Evolutionary conservation across 805 yeast genomes (phyloP).

Genomic region (Candida chauliodis): DNA sequence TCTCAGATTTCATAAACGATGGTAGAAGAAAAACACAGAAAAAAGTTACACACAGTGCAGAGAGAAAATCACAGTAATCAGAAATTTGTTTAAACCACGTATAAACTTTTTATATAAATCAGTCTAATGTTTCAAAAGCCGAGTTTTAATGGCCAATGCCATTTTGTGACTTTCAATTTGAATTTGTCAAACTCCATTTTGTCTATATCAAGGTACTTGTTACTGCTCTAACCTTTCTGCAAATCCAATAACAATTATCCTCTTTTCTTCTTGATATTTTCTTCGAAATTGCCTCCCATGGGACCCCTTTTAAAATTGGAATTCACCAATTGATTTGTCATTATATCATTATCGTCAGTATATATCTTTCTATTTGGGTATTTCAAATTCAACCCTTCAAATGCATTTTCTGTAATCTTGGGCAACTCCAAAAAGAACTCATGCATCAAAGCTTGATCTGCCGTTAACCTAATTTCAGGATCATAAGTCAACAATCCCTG

Average conservation of each 20-base stretch:
- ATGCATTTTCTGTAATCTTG: slow-evolving; percentile 68
- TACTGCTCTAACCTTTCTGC: too few relatives aligned
- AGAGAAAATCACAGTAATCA: too few relatives aligned
- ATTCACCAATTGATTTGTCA: slow-evolving; percentile 20
- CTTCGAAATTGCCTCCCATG: slow-evolving; percentile 7
- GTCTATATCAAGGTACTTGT: too few relatives aligned
- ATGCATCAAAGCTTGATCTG: slow-evolving; percentile 71
- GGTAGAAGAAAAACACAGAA: neutral
- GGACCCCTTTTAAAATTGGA: slow-evolving; percentile 4
- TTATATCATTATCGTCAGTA: slow-evolving; percentile 80
- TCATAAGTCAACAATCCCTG: slow-evolving; percentile 72
- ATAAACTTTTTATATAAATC: too few relatives aligned
- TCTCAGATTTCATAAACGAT: neutral
- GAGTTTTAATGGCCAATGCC: too few relatives aligned
- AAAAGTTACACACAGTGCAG: too few relatives aligned
- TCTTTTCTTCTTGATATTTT: slow-evolving; percentile 1
- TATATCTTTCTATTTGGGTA: slow-evolving; percentile 88
- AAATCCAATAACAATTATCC: too few relatives aligned
- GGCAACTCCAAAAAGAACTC: slow-evolving; percentile 75
- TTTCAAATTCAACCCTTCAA: slow-evolving; percentile 65
- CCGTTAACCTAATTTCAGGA: slow-evolving; percentile 76
- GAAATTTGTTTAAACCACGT: too few relatives aligned
- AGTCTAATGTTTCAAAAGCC: too few relatives aligned
- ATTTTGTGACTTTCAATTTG: too few relatives aligned
- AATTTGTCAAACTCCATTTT: too few relatives aligned